phyloP scores from a whole-genome alignment of 495 filamentous ascomycete species.

The Tuber melanosporum region DNA sequence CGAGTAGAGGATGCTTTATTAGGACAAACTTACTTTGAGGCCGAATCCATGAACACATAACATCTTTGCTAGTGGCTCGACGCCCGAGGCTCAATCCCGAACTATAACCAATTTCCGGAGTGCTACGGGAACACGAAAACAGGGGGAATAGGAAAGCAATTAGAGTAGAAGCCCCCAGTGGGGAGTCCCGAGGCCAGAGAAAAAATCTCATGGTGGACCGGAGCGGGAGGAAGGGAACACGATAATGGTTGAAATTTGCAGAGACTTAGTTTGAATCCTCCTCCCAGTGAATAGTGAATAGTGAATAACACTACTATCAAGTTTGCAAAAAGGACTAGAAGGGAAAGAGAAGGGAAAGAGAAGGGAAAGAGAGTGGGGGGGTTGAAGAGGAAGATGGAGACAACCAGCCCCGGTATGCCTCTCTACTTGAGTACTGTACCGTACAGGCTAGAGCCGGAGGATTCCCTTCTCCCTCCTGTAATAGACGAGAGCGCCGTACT shows the following conservation, averaged over 20 bases:
- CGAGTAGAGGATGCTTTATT: background rate
- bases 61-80: background rate
- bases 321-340: background rate
- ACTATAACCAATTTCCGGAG: constrained; percentile 6
- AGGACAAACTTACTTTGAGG: constrained; percentile 27
- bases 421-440: background rate
- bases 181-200: background rate
- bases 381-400: background rate
- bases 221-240: background rate
- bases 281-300: background rate
- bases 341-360: background rate
- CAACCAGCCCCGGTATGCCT: background rate
- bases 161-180: constrained; percentile 11
- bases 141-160: constrained; percentile 16
- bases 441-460: background rate
- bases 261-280: background rate
- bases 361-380: background rate
- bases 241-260: background rate
- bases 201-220: background rate
- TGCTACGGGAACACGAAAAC: constrained; percentile 17
- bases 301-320: background rate
- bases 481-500: background rate
- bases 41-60: constrained; percentile 25
- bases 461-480: background rate
- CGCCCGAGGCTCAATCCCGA: constrained; percentile 6